phyloP scores from a whole-genome alignment of 2,329 filamentous ascomycete genomes.

The Alternaria conjuncta region DNA sequence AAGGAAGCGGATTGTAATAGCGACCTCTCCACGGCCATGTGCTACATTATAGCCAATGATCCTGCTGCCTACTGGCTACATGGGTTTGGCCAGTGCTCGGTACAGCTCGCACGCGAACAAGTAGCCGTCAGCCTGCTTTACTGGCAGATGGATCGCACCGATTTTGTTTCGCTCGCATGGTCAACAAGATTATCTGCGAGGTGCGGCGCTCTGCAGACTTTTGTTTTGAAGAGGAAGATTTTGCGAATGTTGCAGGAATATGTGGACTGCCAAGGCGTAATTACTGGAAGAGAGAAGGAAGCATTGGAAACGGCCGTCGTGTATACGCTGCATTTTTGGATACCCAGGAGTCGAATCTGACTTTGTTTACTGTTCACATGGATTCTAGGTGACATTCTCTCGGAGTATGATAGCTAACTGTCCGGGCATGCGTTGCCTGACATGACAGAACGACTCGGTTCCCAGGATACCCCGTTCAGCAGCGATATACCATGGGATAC shows the following conservation, averaged over 20 bases:
- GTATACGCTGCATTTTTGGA: not conserved
- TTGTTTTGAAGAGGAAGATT: not conserved
- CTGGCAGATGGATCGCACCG: not conserved
- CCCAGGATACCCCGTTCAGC: rapidly evolving
- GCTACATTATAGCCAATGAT: not conserved
- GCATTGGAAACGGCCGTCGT: not conserved
- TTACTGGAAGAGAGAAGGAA: not conserved
- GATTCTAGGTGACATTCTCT: not conserved
- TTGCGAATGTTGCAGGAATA: not conserved
- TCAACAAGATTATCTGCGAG: not conserved
- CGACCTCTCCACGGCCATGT: not conserved
- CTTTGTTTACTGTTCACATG: not conserved
- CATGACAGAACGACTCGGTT: not conserved
- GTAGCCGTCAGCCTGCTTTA: not conserved
- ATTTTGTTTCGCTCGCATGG: not conserved
- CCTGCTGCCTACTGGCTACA: not conserved
- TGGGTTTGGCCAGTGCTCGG: not conserved
- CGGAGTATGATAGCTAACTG: not conserved
- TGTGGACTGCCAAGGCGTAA: not conserved
- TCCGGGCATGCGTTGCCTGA: not conserved
- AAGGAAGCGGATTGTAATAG: not conserved
- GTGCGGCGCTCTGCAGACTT: not conserved
- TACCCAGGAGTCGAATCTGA: not conserved
- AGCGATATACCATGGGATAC: not conserved
- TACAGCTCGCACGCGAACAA: not conserved